Conservation (phyloP, 2,329 filamentous ascomycete genomes). For the Fusarium guadeloupense region DNA sequence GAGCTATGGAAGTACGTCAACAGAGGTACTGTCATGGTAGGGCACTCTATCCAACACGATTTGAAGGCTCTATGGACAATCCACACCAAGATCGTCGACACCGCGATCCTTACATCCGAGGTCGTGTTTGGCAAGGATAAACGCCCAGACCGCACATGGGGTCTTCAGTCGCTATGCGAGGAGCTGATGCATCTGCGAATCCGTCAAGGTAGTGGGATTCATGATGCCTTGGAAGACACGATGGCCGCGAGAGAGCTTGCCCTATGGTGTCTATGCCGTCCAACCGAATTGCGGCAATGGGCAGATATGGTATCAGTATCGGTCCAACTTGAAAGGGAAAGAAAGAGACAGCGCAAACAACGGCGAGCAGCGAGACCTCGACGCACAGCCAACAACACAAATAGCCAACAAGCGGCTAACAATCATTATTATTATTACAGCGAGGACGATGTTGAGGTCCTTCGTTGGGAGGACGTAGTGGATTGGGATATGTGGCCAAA, state of each 20-base stretch:
- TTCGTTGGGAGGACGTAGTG: conserved; percentile 21
- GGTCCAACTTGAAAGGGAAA: background rate
- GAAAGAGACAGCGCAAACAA: background rate
- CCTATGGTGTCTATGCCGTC: background rate
- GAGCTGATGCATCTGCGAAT: background rate
- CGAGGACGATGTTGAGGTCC: background rate
- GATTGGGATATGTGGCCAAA: conserved; percentile 14
- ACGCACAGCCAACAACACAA: background rate
- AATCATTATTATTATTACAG: too few species aligned
- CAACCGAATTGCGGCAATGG: background rate
- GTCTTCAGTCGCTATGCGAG: background rate
- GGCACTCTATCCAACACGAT: conserved; percentile 1
- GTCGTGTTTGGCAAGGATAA: background rate
- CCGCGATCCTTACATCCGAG: conserved; percentile 1
- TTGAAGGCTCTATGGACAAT: background rate
- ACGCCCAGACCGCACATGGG: background rate
- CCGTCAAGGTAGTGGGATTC: background rate
- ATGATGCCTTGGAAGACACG: background rate
- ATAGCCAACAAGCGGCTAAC: too few species aligned
- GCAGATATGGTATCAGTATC: background rate
- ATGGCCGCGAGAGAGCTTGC: conserved; percentile 7
- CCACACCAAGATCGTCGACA: background rate
- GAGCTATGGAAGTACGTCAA: conserved; percentile 3
- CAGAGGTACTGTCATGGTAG: background rate
- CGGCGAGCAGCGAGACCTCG: background rate